Conservation (phyloP, 2,329 filamentous ascomycete genomes). For the Talaromyces sp. region DNA sequence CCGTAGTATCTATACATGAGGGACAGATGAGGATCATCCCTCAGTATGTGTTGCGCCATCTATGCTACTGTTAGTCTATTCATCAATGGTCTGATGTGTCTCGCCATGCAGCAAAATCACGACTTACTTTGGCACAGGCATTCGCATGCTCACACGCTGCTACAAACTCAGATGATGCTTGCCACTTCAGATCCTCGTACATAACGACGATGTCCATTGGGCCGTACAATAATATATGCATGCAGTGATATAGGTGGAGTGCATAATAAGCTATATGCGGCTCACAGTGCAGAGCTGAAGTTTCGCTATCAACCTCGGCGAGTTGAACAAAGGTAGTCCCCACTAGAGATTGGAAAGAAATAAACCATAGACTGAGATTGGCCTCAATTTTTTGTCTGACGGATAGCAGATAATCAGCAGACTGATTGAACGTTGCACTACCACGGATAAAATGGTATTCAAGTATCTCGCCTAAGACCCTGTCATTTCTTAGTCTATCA, state of each 20-base stretch:
- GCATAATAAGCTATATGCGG: not conserved
- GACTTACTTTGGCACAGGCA: constrained; percentile 1
- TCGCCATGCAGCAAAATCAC: not conserved
- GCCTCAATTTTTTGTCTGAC: not conserved
- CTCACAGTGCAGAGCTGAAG: not conserved
- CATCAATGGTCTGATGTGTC: not conserved
- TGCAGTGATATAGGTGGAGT: constrained; percentile 7
- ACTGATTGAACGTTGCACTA: not conserved
- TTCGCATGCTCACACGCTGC: constrained; percentile 3
- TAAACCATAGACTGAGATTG: not conserved
- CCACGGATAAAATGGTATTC: constrained; percentile 1
- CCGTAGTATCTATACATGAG: constrained; percentile 8
- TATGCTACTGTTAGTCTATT: not conserved
- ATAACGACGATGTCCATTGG: constrained; percentile 9
- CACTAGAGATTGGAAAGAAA: not conserved
- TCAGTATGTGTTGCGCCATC: not conserved
- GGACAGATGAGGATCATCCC: not conserved
- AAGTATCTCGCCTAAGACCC: constrained; percentile 2
- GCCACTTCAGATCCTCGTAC: constrained; percentile 3
- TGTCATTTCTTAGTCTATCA: not conserved
- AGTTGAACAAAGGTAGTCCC: not conserved
- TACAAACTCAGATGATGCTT: constrained; percentile 8
- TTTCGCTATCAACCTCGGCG: not conserved
- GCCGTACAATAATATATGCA: constrained; percentile 6
- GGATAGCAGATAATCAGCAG: not conserved